Percentiles rank a stretch among this genome's conserved stretches.
phyloP scores from a whole-genome alignment of 257 asterid genomes.

The Striga asiatica region DNA sequence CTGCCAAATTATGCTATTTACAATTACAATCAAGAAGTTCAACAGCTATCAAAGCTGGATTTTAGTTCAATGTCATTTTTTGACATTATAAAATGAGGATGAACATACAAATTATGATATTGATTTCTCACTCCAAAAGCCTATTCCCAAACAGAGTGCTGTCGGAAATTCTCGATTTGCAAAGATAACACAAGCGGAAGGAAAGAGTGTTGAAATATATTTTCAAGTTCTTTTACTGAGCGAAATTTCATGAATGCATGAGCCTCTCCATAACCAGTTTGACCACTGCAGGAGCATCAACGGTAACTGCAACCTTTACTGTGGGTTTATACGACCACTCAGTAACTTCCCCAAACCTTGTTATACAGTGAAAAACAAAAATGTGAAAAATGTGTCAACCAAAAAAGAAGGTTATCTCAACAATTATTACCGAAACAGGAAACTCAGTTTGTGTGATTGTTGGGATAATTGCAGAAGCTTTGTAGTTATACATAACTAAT shows the following conservation, averaged over 20 bases:
- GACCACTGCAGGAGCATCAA: conserved; percentile 70
- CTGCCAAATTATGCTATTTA: too few species aligned
- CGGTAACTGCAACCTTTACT: conserved; percentile 90
- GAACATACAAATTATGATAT: too few species aligned
- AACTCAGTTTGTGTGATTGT: not conserved
- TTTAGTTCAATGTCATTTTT: too few species aligned
- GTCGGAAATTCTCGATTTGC: too few species aligned
- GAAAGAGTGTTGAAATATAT: too few species aligned
- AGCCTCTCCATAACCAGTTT: conserved; percentile 83
- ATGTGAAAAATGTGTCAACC: not conserved
- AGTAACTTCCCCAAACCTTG: conserved; percentile 66
- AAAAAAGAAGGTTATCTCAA: not conserved
- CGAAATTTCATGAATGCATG: conserved; percentile 34
- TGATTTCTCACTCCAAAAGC: too few species aligned
- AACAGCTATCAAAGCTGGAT: too few species aligned
- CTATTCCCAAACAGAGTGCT: too few species aligned
- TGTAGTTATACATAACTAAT: too few species aligned
- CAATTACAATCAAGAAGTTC: too few species aligned
- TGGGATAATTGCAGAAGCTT: not conserved
- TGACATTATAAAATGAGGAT: too few species aligned
- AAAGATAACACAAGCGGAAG: too few species aligned
- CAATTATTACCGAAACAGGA: not conserved
- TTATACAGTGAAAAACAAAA: not conserved
- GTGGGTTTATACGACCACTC: conserved; percentile 79
- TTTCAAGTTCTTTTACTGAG: not conserved